A percentile compares a stretch with the other conserved stretches of the same genome.
Conservation (phyloP, 495 filamentous ascomycete genomes). For the Aspergillus conjunctus region DNA sequence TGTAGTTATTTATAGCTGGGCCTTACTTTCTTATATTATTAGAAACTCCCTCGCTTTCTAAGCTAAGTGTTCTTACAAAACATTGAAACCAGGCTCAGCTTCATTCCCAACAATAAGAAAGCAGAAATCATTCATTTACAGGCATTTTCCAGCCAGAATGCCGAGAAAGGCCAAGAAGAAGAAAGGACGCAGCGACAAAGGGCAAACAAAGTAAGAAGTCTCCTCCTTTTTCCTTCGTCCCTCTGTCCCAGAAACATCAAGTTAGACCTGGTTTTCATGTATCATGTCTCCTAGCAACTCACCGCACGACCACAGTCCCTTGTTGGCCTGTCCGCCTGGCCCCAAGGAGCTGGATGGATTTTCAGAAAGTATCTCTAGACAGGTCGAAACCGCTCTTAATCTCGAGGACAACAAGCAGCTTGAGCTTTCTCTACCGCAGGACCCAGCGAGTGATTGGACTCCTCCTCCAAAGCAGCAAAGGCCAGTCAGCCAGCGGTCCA, state of each 20-base stretch:
- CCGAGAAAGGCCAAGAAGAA: constrained; percentile 9
- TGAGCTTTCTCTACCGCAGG: constrained; percentile 6
- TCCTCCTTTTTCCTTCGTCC: background rate
- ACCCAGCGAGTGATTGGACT: background rate
- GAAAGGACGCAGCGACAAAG: constrained; percentile 1
- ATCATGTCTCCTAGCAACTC: background rate
- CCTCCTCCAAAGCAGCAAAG: background rate
- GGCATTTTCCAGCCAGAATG: background rate
- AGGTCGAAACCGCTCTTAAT: constrained; percentile 14
- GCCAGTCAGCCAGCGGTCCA: constrained; percentile 1
- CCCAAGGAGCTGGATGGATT: background rate
- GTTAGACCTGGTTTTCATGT: background rate
- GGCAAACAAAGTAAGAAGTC: constrained; percentile 1
- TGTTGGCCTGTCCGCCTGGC: background rate
- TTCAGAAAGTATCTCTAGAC: constrained; percentile 9
- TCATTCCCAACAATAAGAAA: background rate
- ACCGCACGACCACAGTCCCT: background rate
- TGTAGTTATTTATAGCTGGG: background rate
- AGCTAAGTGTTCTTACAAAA: background rate
- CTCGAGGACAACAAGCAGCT: constrained; percentile 10
- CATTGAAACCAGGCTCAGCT: background rate
- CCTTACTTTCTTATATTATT: background rate
- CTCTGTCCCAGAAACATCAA: background rate
- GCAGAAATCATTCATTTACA: background rate
- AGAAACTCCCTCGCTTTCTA: background rate